Conservation (phyloP, 805 yeast species). For the Yarrowia divulgata region DNA sequence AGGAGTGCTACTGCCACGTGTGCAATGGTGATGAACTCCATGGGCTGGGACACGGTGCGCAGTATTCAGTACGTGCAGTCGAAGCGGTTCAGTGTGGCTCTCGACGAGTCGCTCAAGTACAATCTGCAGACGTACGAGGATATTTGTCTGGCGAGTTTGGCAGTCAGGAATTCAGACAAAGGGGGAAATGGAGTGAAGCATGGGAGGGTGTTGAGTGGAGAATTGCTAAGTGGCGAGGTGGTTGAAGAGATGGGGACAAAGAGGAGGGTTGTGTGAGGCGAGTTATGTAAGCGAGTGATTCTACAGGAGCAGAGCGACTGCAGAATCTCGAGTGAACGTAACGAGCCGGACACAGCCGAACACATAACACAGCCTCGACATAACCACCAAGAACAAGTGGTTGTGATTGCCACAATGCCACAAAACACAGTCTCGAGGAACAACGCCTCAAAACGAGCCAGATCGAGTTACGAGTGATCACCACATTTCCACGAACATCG, state of each 20-base stretch:
- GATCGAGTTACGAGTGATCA: too few species aligned
- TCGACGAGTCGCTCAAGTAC: constrained; percentile 45
- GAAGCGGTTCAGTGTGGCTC: constrained; percentile 46
- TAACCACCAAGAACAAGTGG: too few species aligned
- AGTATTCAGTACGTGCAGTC: constrained; percentile 50
- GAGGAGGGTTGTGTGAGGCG: constrained; percentile 19
- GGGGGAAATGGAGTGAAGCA: constrained; percentile 10
- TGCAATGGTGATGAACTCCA: constrained; percentile 47
- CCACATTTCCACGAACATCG: too few species aligned
- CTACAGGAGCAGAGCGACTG: too few species aligned
- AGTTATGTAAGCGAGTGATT: too few species aligned
- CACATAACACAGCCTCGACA: too few species aligned
- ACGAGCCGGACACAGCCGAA: too few species aligned
- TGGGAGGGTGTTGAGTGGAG: constrained; percentile 9
- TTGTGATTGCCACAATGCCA: too few species aligned
- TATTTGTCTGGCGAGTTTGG: constrained; percentile 39
- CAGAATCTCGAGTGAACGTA: too few species aligned
- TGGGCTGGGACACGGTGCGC: constrained; percentile 41
- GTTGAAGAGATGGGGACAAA: neutral
- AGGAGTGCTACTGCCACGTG: constrained; percentile 48
- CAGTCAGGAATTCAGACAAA: constrained; percentile 19
- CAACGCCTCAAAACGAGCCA: too few species aligned
- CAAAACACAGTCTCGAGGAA: too few species aligned
- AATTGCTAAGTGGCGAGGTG: too few species aligned
- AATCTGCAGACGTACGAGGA: constrained; percentile 44